Base-by-base conservation (phyloP, 1,284 basidiomycete species). In the Trichosporon faecale region DNA sequence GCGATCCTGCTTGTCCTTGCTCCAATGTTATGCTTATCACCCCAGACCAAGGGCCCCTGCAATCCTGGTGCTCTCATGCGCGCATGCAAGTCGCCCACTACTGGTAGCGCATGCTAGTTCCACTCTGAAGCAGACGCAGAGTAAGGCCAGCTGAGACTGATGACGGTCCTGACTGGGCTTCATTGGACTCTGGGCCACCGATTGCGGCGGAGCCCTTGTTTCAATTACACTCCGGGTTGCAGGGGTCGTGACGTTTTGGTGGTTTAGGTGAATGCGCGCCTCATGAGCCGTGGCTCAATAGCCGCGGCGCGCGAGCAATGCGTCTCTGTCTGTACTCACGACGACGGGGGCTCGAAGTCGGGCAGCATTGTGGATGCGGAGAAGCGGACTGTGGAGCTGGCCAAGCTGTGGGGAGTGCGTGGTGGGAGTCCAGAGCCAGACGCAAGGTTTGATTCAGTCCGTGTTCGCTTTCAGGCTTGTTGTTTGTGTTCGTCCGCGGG, bases 201-300 rank as follows among this genome's bases (percentile, higher is more conserved):
- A 52, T 52, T 52, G 49, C 49, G 9, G 49, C 49, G 49, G 49
- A 52, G 49, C 49, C 49, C 49, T 52, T 52, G 49, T 52, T 52
- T 52, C 49, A 52, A 52, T 52, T 52, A 52, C 23, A 21, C n/a
- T 21, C 49, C 49, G 49, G 49, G n/a, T 23, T 18, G 49, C 49
- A 52, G 49, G 49, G 49, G 49, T 9, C 21, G 49, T 25, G 49
- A 25, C 49, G 49, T 25, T 25, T 23, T 23, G 7, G 49, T 18
- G 18, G 6, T 8, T 8, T 23, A 11, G 21, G 18, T 8, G 21
- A 11, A 21, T 8, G 25, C 23, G 46, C 46, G 49, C 49, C 49
- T 52, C 49, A 52, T 44, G 40, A 44, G 18, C 6, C 18, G 40
- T 44, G 40, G 40, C 40, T 44, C 40, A 44, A 44, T 44, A 44